Conservation (phyloP, 768 basidiomycete species). For the Postia placenta region DNA sequence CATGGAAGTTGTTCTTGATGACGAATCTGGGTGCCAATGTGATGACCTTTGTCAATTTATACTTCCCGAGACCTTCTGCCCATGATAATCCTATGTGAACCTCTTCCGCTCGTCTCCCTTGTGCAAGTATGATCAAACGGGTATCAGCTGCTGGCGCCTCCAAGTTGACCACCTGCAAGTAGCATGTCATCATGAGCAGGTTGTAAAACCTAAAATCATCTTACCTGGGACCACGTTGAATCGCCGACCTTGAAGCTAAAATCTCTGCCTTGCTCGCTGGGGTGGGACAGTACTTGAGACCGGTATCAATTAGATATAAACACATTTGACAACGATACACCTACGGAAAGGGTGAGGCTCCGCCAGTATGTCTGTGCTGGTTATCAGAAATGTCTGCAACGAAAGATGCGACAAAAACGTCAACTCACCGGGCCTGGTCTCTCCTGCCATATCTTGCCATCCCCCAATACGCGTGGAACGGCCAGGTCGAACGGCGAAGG, state of each 20-base stretch:
- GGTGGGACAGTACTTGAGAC: conserved; percentile 76
- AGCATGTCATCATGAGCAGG: neutral
- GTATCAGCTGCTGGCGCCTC: conserved; percentile 92
- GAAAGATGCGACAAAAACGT: conserved; percentile 7
- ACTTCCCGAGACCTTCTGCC: conserved; percentile 93
- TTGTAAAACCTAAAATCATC: neutral
- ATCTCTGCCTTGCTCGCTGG: conserved; percentile 73
- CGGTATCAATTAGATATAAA: neutral
- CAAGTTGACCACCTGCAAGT: conserved; percentile 65
- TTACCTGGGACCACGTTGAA: conserved; percentile 78
- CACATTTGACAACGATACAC: too few species aligned
- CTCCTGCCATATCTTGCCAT: conserved; percentile 81
- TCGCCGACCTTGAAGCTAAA: conserved; percentile 76
- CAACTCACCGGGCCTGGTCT: conserved; percentile 51
- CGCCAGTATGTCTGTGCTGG: conserved; percentile 36
- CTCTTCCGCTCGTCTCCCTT: conserved; percentile 55
- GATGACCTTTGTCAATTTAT: conserved; percentile 92
- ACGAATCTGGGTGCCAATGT: conserved; percentile 89
- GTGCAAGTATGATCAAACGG: conserved; percentile 65
- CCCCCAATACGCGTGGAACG: conserved; percentile 56
- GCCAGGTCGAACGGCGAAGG: conserved; percentile 66
- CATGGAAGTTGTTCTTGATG: conserved; percentile 71
- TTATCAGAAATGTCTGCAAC: neutral
- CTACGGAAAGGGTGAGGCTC: conserved; percentile 75
- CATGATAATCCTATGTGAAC: conserved; percentile 86